Evolutionary conservation across 192 early-diverging fungal genomes (phyloP), one percentile per base, ranked within the genome.

Genomic region (Coemansia sp.): DNA sequence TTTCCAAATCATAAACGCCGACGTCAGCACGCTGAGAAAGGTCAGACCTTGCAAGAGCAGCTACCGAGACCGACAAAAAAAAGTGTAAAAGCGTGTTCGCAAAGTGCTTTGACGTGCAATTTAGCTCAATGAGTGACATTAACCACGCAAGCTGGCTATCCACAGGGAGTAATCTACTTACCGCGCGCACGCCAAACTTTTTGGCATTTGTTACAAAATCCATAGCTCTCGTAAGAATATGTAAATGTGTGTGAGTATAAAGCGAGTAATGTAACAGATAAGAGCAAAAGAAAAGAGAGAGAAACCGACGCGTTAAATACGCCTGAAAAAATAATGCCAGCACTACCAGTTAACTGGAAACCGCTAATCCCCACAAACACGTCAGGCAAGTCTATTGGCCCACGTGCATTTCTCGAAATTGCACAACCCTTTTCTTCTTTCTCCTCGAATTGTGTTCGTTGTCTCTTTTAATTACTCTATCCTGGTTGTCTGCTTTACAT

Each of bases 1-100:
- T 78, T 99, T 99, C 95, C 95, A 99, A 47, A 96, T 91, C 92
- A 96, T 96, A 73, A 99, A 88, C 66, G 95, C 97, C 50, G 94
- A 94, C 19, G 94, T 88, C 53, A 94, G 80, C 66, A 97, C 93
- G 84, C 95, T 90, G 68, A 93, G 70, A 46, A 99, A 89, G 78
- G 94, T 96, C 61, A 99, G 87, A 17, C 88, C 76, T 80, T 97
- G 95, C 28, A 85, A 64, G n/a, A 86, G 71, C 59, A 85, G 42
- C 84, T 81, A 77, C 66, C 73, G 30, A 47, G 33, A 33, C 52
- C 30, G 38, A 58, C 26, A 32, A 30, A 7, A 16, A 40, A 43
- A 7, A 2, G 35, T 3, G 11, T 26, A 14, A 44, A 37, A 46
- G 47, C 9, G 23, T 21, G 23, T 42, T 42, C 13, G 40, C 40